These are phyloP conservation scores for Aristolochia californica DNA, from an alignment of 164 flowering plant species.

Conservation along the genomic window DNA sequence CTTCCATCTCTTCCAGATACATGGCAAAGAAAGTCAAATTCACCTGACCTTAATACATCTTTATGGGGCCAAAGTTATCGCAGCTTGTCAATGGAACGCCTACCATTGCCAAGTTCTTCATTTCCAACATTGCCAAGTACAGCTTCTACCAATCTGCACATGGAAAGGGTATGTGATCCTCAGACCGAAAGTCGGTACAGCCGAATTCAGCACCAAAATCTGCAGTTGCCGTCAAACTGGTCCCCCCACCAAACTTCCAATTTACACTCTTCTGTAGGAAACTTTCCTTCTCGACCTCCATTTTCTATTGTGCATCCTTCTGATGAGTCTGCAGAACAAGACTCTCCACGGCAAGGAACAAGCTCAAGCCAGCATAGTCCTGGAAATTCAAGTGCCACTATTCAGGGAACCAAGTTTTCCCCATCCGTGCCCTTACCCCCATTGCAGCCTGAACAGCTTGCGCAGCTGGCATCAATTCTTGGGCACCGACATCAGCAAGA, in stretches of 20 bases:
- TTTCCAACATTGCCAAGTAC: constrained; percentile 20
- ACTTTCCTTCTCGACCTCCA: constrained; percentile 14
- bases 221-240: constrained; percentile 28
- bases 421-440: constrained; percentile 20
- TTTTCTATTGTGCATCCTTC: constrained; percentile 6
- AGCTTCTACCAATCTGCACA: constrained; percentile 16
- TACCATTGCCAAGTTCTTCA: constrained; percentile 19
- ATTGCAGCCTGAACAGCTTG: constrained; percentile 56
- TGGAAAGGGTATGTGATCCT: constrained; percentile 17
- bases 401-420: constrained; percentile 18
- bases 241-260: constrained; percentile 28
- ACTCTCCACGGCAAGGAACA: constrained; percentile 24
- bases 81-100: constrained; percentile 19
- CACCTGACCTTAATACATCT: constrained; percentile 21
- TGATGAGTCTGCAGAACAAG: constrained; percentile 20
- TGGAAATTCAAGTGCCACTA: constrained; percentile 18
- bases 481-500: constrained; percentile 35
- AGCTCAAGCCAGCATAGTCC: constrained; percentile 22
- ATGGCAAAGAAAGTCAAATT: constrained; percentile 15
- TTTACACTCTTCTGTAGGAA: constrained; percentile 22
- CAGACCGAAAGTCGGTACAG: constrained; percentile 28
- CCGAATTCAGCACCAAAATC: constrained; percentile 20
- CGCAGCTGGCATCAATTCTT: constrained; percentile 63
- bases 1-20: constrained; percentile 21
- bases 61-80: constrained; percentile 9